These are phyloP conservation scores for Papiliotrema flavescens DNA, from an alignment of 1,284 basidiomycete species.

Conservation along the genomic window DNA sequence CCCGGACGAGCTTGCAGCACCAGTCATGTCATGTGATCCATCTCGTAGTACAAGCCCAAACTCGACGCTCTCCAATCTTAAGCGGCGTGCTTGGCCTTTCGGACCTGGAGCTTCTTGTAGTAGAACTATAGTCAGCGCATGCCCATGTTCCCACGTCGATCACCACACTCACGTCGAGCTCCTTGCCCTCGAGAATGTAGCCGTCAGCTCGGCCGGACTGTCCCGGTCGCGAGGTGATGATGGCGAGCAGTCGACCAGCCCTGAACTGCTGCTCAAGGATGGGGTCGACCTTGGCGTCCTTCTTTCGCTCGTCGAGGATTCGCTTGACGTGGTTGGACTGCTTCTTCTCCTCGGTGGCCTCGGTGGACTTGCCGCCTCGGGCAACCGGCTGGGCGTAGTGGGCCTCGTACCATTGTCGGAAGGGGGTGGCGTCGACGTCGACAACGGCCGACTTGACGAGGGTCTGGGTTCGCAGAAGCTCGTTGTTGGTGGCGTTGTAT, in stretches of 20 bases:
- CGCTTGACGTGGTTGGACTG: slow-evolving; percentile 85
- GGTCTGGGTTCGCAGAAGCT: slow-evolving; percentile 96
- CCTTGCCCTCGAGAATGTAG: slow-evolving; percentile 93
- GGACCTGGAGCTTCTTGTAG: slow-evolving; percentile 81
- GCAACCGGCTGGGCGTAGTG: slow-evolving; percentile 91
- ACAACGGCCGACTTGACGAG: slow-evolving; percentile 92
- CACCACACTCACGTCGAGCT: slow-evolving; percentile 71
- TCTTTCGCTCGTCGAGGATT: slow-evolving; percentile 79
- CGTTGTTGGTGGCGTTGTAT: slow-evolving; percentile 98
- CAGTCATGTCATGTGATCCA: slow-evolving; percentile 22
- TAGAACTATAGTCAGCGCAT: slow-evolving; percentile 62
- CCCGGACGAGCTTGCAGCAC: too few species aligned
- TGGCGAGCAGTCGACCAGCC: slow-evolving; percentile 61
- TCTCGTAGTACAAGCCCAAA: slow-evolving; percentile 23
- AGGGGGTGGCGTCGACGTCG: slow-evolving; percentile 92
- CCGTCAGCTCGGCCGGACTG: slow-evolving; percentile 92
- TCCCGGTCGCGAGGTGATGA: slow-evolving; percentile 86
- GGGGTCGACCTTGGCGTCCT: slow-evolving; percentile 85
- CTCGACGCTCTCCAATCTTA: slow-evolving; percentile 19
- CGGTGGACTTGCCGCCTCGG: slow-evolving; percentile 65
- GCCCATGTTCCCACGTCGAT: slow-evolving; percentile 7
- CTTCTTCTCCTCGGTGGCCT: slow-evolving; percentile 61
- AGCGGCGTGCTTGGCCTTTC: slow-evolving; percentile 83
- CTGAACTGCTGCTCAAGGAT: slow-evolving; percentile 64
- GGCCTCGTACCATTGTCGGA: slow-evolving; percentile 97